phyloP scores from a whole-genome alignment of 2,329 filamentous ascomycete species.

The Aspergillus fischeri region DNA sequence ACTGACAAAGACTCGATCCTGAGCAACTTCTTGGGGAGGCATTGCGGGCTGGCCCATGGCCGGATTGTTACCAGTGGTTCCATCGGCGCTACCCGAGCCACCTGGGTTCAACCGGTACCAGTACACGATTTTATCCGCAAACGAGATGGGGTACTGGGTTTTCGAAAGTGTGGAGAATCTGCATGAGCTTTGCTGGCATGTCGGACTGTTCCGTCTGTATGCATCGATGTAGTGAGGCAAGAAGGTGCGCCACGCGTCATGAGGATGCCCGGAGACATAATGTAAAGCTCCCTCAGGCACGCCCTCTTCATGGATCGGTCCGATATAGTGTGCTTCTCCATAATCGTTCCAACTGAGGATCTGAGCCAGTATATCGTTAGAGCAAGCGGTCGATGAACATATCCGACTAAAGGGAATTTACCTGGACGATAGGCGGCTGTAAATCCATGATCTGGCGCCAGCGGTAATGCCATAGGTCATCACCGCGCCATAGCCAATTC shows the following conservation, averaged over 20 bases:
- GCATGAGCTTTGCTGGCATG: neutral
- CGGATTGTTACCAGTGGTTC: slow-evolving; percentile 34
- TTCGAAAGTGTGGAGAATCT: neutral
- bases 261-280: slow-evolving; percentile 22
- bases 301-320: slow-evolving; percentile 45
- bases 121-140: slow-evolving; percentile 28
- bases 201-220: slow-evolving; percentile 23
- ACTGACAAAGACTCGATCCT: slow-evolving; percentile 32
- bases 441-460: slow-evolving; percentile 53
- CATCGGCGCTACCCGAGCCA: slow-evolving; percentile 23
- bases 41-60: slow-evolving; percentile 23
- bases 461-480: slow-evolving; percentile 57
- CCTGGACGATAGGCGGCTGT: slow-evolving; percentile 48
- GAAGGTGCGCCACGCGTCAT: slow-evolving; percentile 25
- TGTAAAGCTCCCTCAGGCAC: slow-evolving; percentile 45
- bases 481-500: slow-evolving; percentile 62
- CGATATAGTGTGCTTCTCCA: slow-evolving; percentile 58
- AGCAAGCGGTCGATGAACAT: neutral
- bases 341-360: slow-evolving; percentile 60
- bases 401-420: slow-evolving; percentile 7
- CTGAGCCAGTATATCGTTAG: slow-evolving; percentile 18
- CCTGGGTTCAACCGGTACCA: slow-evolving; percentile 35
- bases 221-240: slow-evolving; percentile 34
- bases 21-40: slow-evolving; percentile 23
- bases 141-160: slow-evolving; percentile 11